These are phyloP conservation scores for Lonicera japonica DNA, from an alignment of 129 eudicot species.

Conservation along the genomic window DNA sequence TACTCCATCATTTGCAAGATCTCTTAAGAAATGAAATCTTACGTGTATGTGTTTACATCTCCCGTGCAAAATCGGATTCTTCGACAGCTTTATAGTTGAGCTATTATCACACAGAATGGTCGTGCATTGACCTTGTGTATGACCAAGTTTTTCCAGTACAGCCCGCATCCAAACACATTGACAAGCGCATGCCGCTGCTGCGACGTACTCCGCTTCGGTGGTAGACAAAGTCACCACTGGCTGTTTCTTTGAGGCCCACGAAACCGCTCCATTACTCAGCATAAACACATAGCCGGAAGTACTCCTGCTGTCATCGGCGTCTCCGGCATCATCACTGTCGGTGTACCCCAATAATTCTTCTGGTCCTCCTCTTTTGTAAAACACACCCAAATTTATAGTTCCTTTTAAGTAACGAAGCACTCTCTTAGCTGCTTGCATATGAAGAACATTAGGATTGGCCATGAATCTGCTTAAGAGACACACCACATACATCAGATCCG, in stretches of 20 bases:
- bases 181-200: no score
- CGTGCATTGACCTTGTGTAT: neutral
- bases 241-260: no score
- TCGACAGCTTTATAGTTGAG: neutral
- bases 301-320: no score
- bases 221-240: no score
- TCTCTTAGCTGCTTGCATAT: no score
- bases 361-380: neutral
- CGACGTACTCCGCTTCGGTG: no score
- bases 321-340: neutral
- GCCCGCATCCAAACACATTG: neutral
- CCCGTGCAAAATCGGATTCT: neutral
- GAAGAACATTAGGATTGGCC: neutral
- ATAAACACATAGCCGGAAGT: neutral
- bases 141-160: neutral
- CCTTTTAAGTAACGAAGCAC: no score
- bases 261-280: neutral
- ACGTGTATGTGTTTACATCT: no score
- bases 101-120: no score
- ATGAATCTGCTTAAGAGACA: neutral
- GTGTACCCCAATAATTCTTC: neutral
- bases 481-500: neutral
- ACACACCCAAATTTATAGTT: neutral
- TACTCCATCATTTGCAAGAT: no score
- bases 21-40: no score